phyloP scores from a whole-genome alignment of 2,329 filamentous ascomycete genomes.

The Aspergillus melleus region DNA sequence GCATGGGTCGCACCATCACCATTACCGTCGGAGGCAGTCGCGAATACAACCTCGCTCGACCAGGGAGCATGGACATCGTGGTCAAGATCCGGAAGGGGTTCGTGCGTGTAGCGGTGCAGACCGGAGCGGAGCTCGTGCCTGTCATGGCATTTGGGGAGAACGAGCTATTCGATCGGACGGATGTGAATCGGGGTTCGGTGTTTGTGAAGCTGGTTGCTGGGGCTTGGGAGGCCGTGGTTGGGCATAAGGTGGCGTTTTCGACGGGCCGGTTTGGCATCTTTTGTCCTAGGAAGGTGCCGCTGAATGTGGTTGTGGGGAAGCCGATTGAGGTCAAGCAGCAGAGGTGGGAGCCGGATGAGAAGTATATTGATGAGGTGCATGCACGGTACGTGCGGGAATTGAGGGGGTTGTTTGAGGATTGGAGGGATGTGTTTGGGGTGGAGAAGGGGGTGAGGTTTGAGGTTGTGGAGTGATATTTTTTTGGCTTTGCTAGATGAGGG shows the following conservation, averaged over 20 bases:
- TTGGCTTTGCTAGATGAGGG: too few relatives aligned
- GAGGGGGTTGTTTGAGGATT: constrained; percentile 28
- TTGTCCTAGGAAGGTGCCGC: constrained; percentile 75
- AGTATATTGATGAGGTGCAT: constrained; percentile 74
- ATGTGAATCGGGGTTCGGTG: constrained; percentile 63
- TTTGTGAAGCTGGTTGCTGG: constrained; percentile 62
- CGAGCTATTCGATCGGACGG: constrained; percentile 79
- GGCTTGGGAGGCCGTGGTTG: constrained; percentile 62
- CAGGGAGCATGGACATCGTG: constrained; percentile 70
- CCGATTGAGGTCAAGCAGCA: constrained; percentile 65
- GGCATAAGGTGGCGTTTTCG: constrained; percentile 79
- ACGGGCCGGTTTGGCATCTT: constrained; percentile 76
- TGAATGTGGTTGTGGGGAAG: constrained; percentile 79
- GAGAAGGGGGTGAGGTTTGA: constrained; percentile 28
- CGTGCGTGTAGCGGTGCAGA: constrained; percentile 78
- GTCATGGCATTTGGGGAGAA: constrained; percentile 86
- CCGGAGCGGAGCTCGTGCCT: constrained; percentile 80
- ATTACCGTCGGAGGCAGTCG: constrained; percentile 86
- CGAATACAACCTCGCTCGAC: constrained; percentile 78
- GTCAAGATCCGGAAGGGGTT: constrained; percentile 81
- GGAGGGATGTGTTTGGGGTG: constrained; percentile 30
- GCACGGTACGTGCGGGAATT: constrained; percentile 63
- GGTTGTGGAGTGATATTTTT: constrained; percentile 20
- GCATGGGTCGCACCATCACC: constrained; percentile 82
- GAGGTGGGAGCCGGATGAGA: constrained; percentile 59